Evolutionary conservation across 352 stramenopile genomes (phyloP), one percentile per base, ranked within the genome.

Genomic region (Pythium rhizo-oryzae): DNA sequence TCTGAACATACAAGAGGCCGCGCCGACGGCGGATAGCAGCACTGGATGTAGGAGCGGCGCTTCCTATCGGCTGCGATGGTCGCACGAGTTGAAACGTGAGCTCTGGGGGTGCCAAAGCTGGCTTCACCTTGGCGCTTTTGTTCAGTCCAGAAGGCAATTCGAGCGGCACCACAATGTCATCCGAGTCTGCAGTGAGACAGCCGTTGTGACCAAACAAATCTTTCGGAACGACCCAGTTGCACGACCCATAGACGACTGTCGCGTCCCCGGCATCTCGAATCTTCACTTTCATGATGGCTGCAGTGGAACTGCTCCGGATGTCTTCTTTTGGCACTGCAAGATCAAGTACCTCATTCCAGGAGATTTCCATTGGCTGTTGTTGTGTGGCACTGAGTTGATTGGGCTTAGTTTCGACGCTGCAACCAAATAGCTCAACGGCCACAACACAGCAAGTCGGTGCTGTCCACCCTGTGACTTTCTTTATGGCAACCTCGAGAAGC

Each of bases 171-270:
- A 71, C 65, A 21, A 71, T 18, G 9, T 60, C 54, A 15, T 37
- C 33, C 12, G 46, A 61, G 41, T 60, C 49, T 2, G 18, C 50
- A 19, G 21, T n/a, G 2, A 65, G 56, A 25, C 18, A 60, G 8
- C 37, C 52, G 44, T 55, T n/a, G 1, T 0, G n/a, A 4, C 54
- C 41, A 1, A 80, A n/a, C 4, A 74, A 47, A 19, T 72, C 54
- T 41, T 52, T 56, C 23, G 76, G 74, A 19, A 80, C 50, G 8
- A 79, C 28, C 71, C 71, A 83, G 9, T 73, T 69, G 51, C 76
- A 81, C 0, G 47, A 60, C 3, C 74, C 76, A 13, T 75, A 63
- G 15, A 76, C 46, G 19, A 16, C 53, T 23, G 65, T 67, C 8
- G 24, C 33, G 23, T 69, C 61, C n/a, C 62, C 39, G 1, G 64